These are phyloP conservation scores for Colletotrichum zoysiae DNA, from an alignment of 2,329 filamentous ascomycete species.

Conservation along the genomic window DNA sequence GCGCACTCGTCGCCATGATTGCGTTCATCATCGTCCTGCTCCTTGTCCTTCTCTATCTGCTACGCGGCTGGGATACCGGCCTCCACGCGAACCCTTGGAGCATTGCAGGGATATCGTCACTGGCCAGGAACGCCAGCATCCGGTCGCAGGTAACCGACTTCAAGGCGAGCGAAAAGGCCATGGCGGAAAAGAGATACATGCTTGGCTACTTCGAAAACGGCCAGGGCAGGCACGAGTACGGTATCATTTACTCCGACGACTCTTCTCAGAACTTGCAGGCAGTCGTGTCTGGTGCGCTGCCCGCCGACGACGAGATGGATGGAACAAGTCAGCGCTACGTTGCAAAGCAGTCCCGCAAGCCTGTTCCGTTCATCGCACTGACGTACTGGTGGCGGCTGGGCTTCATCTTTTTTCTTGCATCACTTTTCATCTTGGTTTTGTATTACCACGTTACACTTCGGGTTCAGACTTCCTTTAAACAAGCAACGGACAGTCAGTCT, in stretches of 20 bases:
- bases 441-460: constrained; percentile 53
- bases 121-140: constrained; percentile 50
- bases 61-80: constrained; percentile 54
- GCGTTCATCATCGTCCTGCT: constrained; percentile 48
- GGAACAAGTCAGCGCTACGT: neutral
- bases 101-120: constrained; percentile 52
- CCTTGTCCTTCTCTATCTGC: constrained; percentile 47
- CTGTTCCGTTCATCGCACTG: constrained; percentile 52
- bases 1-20: constrained; percentile 51
- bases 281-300: constrained; percentile 16
- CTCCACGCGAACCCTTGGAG: constrained; percentile 57
- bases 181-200: constrained; percentile 46
- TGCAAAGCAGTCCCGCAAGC: constrained; percentile 9
- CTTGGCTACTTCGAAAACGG: constrained; percentile 48
- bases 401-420: constrained; percentile 51
- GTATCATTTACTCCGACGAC: constrained; percentile 49
- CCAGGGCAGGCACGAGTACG: constrained; percentile 48
- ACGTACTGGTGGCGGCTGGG: constrained; percentile 51
- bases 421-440: constrained; percentile 53
- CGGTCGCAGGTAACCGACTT: constrained; percentile 44
- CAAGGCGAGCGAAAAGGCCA: constrained; percentile 40
- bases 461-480: constrained; percentile 46
- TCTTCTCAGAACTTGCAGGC: constrained; percentile 42
- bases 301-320: constrained; percentile 11
- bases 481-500: constrained; percentile 54